Base-by-base conservation (phyloP, 352 stramenopile species). In the Pythium phragmiticola region DNA sequence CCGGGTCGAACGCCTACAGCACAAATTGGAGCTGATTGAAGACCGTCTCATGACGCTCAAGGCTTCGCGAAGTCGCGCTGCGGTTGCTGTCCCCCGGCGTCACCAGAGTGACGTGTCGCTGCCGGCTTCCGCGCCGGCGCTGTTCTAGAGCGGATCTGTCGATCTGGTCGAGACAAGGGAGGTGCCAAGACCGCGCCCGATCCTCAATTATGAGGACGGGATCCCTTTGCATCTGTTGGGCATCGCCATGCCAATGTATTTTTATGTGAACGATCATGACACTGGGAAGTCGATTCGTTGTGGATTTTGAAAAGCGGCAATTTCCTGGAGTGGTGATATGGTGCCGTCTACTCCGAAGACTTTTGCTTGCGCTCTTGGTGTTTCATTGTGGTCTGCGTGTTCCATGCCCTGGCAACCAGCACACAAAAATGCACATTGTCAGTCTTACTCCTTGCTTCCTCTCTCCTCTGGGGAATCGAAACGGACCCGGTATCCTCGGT, bases 1-100 rank as follows among this genome's bases (percentile, higher is more conserved):
- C 26, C 77, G 85, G 34, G 82, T 94, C 6, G 74, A 89, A 65
- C 64, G 60, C 17, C 70, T 94, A 9, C 82, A 94, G 60, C 69
- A 76, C 41, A 92, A 92, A 57, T 60, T 94, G 28, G 68, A 78
- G 69, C 70, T 75, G 33, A 94, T 94, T 48, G 72, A 90, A 54
- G 70, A 80, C 39, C 79, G 83, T 1, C 71, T 92, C 30, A 52
- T 89, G 50, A 65, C 76, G 19, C 79, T 94, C 58, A 90, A 90
- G 58, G 63, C 84, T 23, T 62, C 80, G 46, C 64, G 62, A 17
- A 74, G 73, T 72, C 75, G 60, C 14, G 66, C 57, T 11, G 70
- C 65, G 34, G 70, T 58, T 47, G 68, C 58, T 43, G 64, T 70
- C 30, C 37, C 58, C 60, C 79, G 80, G 60, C 71, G 74, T 34